Conservation (phyloP, 1,139 yeast genomes). For the Pichia sp. region DNA sequence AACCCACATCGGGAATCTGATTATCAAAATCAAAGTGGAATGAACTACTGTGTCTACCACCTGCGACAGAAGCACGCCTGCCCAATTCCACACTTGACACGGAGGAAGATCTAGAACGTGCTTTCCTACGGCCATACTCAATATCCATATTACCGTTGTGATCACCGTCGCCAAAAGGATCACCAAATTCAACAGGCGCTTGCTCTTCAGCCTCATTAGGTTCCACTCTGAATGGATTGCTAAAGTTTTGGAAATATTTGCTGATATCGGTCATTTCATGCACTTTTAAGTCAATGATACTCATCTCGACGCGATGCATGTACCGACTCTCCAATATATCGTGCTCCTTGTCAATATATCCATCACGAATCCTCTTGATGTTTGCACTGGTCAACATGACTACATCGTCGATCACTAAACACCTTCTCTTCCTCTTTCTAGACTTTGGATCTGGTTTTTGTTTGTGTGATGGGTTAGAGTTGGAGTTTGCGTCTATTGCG, state of each 20-base stretch:
- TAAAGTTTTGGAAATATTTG: not conserved
- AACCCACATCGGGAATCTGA: too few species aligned
- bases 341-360: not conserved
- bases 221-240: too few species aligned
- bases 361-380: constrained; percentile 1
- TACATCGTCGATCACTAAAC: not conserved
- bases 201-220: not conserved
- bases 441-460: too few species aligned
- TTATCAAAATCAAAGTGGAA: constrained; percentile 13
- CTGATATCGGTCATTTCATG: not conserved
- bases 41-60: constrained; percentile 9
- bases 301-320: not conserved
- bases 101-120: constrained; percentile 9
- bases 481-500: too few species aligned
- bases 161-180: too few species aligned
- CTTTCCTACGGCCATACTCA: not conserved
- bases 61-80: constrained; percentile 20
- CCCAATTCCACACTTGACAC: constrained; percentile 26
- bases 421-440: too few species aligned
- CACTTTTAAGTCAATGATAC: not conserved
- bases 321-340: not conserved
- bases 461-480: too few species aligned
- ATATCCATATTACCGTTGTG: constrained; percentile 1
- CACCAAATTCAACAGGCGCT: not conserved
- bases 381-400: not conserved